phyloP scores from a whole-genome alignment of 2,329 filamentous ascomycete genomes.

The Sporothrix inflata region DNA sequence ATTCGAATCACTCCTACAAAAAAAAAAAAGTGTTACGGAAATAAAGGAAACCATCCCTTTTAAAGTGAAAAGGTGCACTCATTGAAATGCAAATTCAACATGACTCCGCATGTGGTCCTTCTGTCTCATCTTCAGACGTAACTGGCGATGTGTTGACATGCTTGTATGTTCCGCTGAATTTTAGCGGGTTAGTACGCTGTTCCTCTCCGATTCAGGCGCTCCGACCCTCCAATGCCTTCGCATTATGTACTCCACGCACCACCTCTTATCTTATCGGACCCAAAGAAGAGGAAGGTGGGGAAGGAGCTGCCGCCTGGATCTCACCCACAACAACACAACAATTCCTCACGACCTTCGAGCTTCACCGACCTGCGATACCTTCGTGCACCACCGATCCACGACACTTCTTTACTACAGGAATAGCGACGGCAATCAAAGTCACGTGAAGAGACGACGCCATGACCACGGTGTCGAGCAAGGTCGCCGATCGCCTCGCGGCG shows the following conservation, averaged over 20 bases:
- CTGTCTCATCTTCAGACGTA: no score
- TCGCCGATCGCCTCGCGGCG: constrained; percentile 34
- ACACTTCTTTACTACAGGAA: background rate
- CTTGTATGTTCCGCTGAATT: no score
- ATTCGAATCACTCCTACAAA: background rate
- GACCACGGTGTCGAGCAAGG: constrained; percentile 27
- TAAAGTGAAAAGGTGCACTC: no score
- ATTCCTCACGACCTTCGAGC: background rate
- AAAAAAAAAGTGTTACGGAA: background rate
- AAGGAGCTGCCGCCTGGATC: background rate
- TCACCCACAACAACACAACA: background rate
- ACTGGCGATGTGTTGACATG: no score
- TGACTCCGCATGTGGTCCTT: no score
- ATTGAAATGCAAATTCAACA: background rate
- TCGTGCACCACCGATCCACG: background rate
- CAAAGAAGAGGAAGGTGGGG: background rate
- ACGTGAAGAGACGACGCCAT: background rate
- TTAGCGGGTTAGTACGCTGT: background rate
- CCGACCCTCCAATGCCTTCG: no score
- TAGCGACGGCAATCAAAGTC: background rate
- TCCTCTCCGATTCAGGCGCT: background rate
- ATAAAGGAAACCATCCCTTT: constrained; percentile 13
- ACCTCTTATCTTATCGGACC: background rate
- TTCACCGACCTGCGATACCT: background rate
- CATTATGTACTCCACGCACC: background rate